Evolutionary conservation across 768 basidiomycete genomes (phyloP).

Genomic region (Pleurotus sapidus): DNA sequence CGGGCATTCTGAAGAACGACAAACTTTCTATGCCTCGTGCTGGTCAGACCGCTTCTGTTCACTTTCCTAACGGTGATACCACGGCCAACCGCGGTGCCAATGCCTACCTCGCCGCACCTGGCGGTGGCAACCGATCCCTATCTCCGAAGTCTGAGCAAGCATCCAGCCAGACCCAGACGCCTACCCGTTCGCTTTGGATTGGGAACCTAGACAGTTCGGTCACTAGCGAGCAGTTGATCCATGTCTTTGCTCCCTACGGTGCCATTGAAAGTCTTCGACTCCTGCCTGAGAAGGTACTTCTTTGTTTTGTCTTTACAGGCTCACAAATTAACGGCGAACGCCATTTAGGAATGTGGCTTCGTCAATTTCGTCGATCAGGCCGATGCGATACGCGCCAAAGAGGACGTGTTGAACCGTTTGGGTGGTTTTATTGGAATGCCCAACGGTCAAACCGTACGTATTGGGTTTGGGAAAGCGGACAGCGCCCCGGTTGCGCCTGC

Average conservation of each 20-base stretch:
- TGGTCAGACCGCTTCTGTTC: slow-evolving; percentile 52
- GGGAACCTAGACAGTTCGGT: slow-evolving; percentile 95
- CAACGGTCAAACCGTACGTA: slow-evolving; percentile 93
- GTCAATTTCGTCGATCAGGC: slow-evolving; percentile 97
- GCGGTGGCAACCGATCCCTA: slow-evolving; percentile 68
- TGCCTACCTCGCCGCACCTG: slow-evolving; percentile 70
- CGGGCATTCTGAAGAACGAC: slow-evolving; percentile 62
- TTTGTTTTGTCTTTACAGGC: neutral
- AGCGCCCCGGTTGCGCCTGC: slow-evolving; percentile 91
- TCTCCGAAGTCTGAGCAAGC: slow-evolving; percentile 79
- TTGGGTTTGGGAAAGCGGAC: slow-evolving; percentile 98
- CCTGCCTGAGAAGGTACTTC: slow-evolving; percentile 89
- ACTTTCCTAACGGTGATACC: slow-evolving; percentile 66
- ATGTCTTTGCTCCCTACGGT: slow-evolving; percentile 95
- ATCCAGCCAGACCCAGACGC: slow-evolving; percentile 80
- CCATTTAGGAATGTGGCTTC: slow-evolving; percentile 89
- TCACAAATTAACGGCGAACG: neutral
- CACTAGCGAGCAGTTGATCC: slow-evolving; percentile 91
- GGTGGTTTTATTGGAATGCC: slow-evolving; percentile 94
- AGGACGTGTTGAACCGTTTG: slow-evolving; percentile 93
- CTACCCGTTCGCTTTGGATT: slow-evolving; percentile 97
- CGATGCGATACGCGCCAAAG: slow-evolving; percentile 96
- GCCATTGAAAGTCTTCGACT: slow-evolving; percentile 94
- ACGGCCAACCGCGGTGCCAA: slow-evolving; percentile 46
- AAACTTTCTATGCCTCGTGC: slow-evolving; percentile 46